Base-by-base conservation (phyloP, 164 flowering plant genomes). In the Liquidambar formosana region DNA sequence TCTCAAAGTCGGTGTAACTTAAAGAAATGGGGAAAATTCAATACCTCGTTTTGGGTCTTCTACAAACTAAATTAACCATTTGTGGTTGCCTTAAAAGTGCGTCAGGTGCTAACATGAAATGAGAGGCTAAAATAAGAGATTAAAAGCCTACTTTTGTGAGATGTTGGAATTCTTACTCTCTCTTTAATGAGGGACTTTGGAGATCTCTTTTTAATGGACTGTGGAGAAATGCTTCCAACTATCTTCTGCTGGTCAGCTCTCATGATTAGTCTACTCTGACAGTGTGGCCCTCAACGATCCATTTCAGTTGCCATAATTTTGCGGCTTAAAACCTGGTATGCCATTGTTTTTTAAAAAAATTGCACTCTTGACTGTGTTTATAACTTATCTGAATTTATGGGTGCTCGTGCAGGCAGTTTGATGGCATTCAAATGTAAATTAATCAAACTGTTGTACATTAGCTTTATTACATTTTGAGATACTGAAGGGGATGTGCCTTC, bases 1-100 rank as follows among this genome's bases (percentile, higher is more conserved):
- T 76, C 38, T 69, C 8, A 57, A 69, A 58, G 63, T 67, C 62
- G 71, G 59, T 22, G 25, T 52, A 45, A 67, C 41, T 28, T 63
- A 76, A 56, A 44, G 44, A 49, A 41, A 51, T 47, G 64, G 38
- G 64, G 38, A 45, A 28, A 64, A 13, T 48, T 13, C 16, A 45
- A n/a, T 26, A 41, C 38, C 33, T n/a, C 25, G 48, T 51, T 60
- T n/a, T 22, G 13, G 27, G 10, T 16, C 62, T 60, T 60, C 49
- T 19, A 41, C 49, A 43, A 43, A 43, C 18, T 45, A 25, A 41
- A 22, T 8, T 44, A 46, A 9, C 12, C 38, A 14, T 27, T 27
- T 1, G 26, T 14, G 33, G 28, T 9, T 12, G 12, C 11, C 12
- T 2, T 22, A 28, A 12, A 19, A 18, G 4, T 8, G 4, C 16